phyloP scores from a whole-genome alignment of 1,139 yeast species.

The Hemisphaericaspora subhashii region DNA sequence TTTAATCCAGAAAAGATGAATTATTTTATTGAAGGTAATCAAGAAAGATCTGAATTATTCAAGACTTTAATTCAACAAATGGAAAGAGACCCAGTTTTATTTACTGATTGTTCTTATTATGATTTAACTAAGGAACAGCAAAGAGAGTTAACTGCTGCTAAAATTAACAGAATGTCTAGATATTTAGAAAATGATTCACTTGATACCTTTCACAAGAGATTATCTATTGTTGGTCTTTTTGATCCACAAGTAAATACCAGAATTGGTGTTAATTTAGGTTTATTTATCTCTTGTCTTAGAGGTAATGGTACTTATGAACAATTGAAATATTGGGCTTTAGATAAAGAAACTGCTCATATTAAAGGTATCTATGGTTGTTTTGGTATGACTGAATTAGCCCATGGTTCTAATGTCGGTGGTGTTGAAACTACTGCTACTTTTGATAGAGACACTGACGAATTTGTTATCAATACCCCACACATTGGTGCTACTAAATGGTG shows the following conservation, averaged over 20 bases:
- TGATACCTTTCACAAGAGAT: conserved; percentile 38
- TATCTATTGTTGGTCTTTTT: conserved; percentile 56
- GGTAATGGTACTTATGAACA: conserved; percentile 67
- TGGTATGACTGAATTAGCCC: conserved; percentile 52
- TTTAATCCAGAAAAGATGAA: conserved; percentile 39
- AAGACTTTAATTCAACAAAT: conserved; percentile 34
- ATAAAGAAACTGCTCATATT: conserved; percentile 36
- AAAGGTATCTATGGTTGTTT: conserved; percentile 48
- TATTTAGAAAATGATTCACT: conserved; percentile 40
- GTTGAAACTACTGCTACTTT: conserved; percentile 50
- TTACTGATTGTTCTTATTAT: conserved; percentile 34
- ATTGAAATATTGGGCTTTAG: conserved; percentile 40
- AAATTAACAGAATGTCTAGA: conserved; percentile 38
- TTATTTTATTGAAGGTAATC: conserved; percentile 42
- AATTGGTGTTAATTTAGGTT: conserved; percentile 65
- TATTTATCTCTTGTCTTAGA: conserved; percentile 65
- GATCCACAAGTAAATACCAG: conserved; percentile 60
- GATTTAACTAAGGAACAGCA: conserved; percentile 38
- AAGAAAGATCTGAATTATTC: conserved; percentile 30
- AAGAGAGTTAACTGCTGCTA: conserved; percentile 37
- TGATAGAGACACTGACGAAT: conserved; percentile 41
- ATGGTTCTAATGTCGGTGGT: conserved; percentile 49
- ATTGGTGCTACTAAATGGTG: conserved; percentile 55
- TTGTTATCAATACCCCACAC: conserved; percentile 48
- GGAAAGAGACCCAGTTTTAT: conserved; percentile 46